These are phyloP conservation scores for Pythium oligandrum DNA, from an alignment of 352 stramenopile genomes.

Conservation along the genomic window DNA sequence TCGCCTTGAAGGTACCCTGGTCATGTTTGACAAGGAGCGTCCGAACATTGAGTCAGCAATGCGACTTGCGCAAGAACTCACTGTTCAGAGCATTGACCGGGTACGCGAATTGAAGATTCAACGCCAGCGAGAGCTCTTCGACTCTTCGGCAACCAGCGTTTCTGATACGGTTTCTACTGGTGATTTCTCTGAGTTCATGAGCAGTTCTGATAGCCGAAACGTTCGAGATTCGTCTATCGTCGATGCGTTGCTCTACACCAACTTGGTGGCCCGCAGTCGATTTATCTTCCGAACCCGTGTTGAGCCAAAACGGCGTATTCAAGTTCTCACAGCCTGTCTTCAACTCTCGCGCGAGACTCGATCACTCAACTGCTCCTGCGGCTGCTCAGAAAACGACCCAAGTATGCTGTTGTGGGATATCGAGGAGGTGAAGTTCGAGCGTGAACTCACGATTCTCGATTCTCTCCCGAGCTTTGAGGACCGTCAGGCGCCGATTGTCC, in stretches of 20 bases:
- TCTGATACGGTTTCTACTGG: background rate
- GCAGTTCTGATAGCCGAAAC: conserved; percentile 6
- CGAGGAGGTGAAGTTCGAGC: conserved; percentile 70
- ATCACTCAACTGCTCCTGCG: conserved; percentile 64
- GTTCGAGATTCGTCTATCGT: conserved; percentile 63
- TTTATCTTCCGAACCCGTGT: conserved; percentile 80
- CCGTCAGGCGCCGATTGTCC: conserved; percentile 20
- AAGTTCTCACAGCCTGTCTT: conserved; percentile 64
- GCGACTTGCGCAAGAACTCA: conserved; percentile 65
- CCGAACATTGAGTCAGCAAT: conserved; percentile 83
- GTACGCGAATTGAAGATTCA: conserved; percentile 47
- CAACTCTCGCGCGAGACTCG: conserved; percentile 65
- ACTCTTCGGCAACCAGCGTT: background rate
- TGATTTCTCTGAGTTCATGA: conserved; percentile 4
- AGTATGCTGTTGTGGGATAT: conserved; percentile 61
- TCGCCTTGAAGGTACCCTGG: conserved; percentile 63
- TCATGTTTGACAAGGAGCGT: conserved; percentile 73
- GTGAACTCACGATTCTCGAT: conserved; percentile 56
- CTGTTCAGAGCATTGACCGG: conserved; percentile 65
- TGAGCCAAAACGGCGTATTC: conserved; percentile 62
- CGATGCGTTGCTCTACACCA: conserved; percentile 73
- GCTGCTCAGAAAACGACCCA: conserved; percentile 70
- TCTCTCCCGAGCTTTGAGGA: conserved; percentile 62
- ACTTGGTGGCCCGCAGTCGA: conserved; percentile 68
- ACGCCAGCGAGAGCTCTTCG: conserved; percentile 29